phyloP scores from a whole-genome alignment of 345 rosid species.

The Capsella bursapastoris region DNA sequence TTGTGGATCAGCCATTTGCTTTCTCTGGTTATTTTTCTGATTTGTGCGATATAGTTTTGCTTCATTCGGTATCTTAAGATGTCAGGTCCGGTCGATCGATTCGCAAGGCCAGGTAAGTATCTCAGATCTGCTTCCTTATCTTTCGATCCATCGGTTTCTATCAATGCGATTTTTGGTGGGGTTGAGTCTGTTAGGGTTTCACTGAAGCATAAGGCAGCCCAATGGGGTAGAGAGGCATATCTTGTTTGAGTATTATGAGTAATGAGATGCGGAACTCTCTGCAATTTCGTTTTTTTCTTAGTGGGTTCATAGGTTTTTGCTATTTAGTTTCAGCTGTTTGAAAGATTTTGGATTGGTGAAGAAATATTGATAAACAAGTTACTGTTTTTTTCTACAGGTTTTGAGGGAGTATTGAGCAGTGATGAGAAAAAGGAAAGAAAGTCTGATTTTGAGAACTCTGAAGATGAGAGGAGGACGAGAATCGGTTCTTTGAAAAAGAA shows the following conservation, averaged over 20 bases:
- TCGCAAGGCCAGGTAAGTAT: constrained; percentile 92
- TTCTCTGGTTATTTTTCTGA: neutral
- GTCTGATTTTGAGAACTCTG: constrained; percentile 97
- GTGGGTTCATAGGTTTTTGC: constrained; percentile 15
- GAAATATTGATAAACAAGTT: neutral
- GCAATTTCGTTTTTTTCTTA: constrained; percentile 15
- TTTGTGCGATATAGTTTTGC: constrained; percentile 21
- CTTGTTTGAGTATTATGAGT: neutral
- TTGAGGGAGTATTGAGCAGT: constrained; percentile 87
- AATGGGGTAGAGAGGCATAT: neutral
- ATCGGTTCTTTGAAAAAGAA: constrained; percentile 93
- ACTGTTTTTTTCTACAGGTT: constrained; percentile 55
- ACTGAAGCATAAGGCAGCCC: constrained; percentile 1
- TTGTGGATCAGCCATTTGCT: constrained; percentile 33
- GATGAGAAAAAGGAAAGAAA: constrained; percentile 94
- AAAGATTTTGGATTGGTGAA: constrained; percentile 10
- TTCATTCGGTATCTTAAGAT: constrained; percentile 48
- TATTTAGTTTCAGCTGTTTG: constrained; percentile 3
- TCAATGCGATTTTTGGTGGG: neutral
- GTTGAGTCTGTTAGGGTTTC: constrained; percentile 42
- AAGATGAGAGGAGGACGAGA: constrained; percentile 96
- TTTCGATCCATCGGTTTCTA: neutral
- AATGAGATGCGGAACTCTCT: neutral
- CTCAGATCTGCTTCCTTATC: constrained; percentile 3
- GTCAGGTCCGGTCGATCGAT: constrained; percentile 98